Conservation (phyloP, 73 alveolate genomes). For the Paramecium sexaurelia region DNA sequence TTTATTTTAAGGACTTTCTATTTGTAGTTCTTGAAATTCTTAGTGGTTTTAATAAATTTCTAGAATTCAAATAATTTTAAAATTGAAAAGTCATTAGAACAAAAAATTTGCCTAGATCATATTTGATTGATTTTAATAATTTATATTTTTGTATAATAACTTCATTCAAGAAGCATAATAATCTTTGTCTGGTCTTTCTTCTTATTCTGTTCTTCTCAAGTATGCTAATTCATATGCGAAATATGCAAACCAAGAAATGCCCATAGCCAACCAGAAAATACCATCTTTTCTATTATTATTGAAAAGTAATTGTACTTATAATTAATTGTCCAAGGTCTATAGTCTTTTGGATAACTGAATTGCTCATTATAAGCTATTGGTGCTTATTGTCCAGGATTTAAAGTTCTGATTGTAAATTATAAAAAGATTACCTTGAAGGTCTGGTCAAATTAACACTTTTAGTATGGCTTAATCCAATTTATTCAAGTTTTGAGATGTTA, state of each 20-base stretch:
- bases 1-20: not conserved
- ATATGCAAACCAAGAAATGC: conserved; percentile 10
- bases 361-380: not conserved
- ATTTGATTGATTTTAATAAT: not conserved
- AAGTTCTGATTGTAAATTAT: not conserved
- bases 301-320: not conserved
- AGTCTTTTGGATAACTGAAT: not conserved
- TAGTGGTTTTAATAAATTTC: not conserved
- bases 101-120: not conserved
- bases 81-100: not conserved
- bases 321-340: conserved; percentile 26
- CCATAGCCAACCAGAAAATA: not conserved
- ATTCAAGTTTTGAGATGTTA: not conserved
- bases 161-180: conserved; percentile 9
- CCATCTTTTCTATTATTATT: not conserved
- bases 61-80: not conserved
- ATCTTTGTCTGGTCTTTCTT: conserved; percentile 3
- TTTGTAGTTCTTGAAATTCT: not conserved
- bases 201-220: not conserved
- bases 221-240: not conserved
- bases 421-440: not conserved
- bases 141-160: not conserved
- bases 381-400: conserved; percentile 1
- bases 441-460: not conserved
- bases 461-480: not conserved